Evolutionary conservation across 1,284 basidiomycete genomes (phyloP).

Genomic region (Pseudozyma sp.): DNA sequence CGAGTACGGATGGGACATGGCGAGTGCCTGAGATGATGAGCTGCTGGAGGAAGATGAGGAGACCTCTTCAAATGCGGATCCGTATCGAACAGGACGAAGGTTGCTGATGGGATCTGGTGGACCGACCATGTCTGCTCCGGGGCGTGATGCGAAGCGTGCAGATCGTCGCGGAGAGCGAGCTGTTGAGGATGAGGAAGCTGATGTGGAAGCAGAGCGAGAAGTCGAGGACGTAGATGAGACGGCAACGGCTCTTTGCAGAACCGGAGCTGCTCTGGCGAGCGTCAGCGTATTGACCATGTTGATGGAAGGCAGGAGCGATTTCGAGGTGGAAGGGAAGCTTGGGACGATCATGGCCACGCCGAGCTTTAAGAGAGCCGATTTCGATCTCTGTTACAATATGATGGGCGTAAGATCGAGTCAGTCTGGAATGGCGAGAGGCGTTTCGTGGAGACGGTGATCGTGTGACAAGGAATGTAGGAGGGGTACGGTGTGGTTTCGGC

Average conservation of each 20-base stretch:
- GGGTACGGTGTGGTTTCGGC: too few species aligned
- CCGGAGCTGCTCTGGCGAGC: conserved; percentile 1
- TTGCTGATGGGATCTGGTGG: conserved; percentile 63
- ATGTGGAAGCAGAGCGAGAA: background rate
- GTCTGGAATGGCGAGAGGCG: too few species aligned
- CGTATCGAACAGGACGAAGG: conserved; percentile 63
- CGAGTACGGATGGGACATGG: conserved; percentile 61
- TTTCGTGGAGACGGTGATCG: too few species aligned
- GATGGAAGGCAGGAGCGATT: background rate
- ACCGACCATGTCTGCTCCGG: conserved; percentile 54
- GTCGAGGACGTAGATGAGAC: background rate
- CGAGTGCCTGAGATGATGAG: background rate
- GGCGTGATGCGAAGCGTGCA: conserved; percentile 38
- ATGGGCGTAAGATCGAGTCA: too few species aligned
- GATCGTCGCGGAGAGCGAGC: conserved; percentile 22
- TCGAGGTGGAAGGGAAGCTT: background rate
- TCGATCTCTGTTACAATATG: too few species aligned
- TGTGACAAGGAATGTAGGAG: too few species aligned
- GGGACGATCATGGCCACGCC: conserved; percentile 6
- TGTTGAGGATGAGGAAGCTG: conserved; percentile 6
- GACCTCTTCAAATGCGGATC: conserved; percentile 45
- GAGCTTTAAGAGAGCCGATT: too few species aligned
- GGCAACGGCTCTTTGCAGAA: background rate
- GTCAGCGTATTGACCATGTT: background rate
- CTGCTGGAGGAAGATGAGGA: conserved; percentile 8